phyloP scores from a whole-genome alignment of 2,329 filamentous ascomycete species.

The Aureobasidium sp. region DNA sequence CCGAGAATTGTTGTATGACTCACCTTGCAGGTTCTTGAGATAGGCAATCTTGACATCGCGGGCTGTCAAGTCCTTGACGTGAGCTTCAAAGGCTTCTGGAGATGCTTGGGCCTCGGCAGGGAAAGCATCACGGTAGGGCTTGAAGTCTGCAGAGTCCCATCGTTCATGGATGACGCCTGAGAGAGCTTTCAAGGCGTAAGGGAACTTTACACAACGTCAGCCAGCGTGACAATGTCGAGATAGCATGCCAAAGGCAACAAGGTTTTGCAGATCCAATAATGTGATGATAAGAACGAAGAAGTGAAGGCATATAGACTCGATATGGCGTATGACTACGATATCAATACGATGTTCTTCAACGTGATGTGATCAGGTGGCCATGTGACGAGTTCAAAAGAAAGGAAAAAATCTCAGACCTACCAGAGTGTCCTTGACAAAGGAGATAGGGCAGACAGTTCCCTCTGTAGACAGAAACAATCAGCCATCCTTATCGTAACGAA shows the following conservation, averaged over 20 bases:
- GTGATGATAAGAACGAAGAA: neutral
- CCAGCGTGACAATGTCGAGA: neutral
- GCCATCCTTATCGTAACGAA: neutral
- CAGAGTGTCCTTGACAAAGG: constrained; percentile 74
- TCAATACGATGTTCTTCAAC: neutral
- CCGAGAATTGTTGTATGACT: constrained; percentile 27
- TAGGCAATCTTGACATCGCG: constrained; percentile 68
- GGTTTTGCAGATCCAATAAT: neutral
- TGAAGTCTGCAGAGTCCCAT: constrained; percentile 59
- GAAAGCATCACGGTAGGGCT: constrained; percentile 61
- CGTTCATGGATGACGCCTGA: constrained; percentile 54
- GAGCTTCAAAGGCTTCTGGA: constrained; percentile 52
- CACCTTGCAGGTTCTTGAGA: constrained; percentile 66
- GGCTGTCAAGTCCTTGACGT: constrained; percentile 62
- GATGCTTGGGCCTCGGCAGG: constrained; percentile 54
- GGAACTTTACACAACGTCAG: constrained; percentile 49
- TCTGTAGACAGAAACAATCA: constrained; percentile 40
- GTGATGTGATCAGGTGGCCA: constrained; percentile 2
- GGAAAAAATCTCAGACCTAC: constrained; percentile 44
- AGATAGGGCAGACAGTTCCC: constrained; percentile 75
- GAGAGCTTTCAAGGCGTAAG: constrained; percentile 62
- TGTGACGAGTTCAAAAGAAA: neutral
- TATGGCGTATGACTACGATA: neutral
- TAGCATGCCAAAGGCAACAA: neutral
- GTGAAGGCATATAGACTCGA: neutral